Base-by-base conservation (phyloP, 148 eudicot species). In the Camellia sinensis region DNA sequence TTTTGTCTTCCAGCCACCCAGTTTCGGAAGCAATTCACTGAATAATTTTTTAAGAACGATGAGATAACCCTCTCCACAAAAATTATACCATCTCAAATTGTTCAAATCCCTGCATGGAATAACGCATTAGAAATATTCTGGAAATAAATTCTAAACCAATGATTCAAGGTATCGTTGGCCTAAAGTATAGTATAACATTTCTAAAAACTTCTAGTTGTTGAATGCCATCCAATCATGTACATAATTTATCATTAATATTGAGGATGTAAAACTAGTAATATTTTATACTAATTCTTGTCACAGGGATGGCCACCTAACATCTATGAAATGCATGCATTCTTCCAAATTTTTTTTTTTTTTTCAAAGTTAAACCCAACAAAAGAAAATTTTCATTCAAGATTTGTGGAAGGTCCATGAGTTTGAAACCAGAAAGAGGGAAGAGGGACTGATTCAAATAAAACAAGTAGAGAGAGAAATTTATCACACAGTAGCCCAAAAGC, bases 11-110 rank as follows among this genome's bases (percentile, higher is more conserved):
- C 98, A 94, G 6, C 90, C 95, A 81, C 67, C 74, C 2, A 71
- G 67, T 77, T 84, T 66, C 48, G 83, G 90, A 78, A 94, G 90
- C 73, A 89, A 77, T 67, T 85, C 89, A 63, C 64, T 86, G 81
- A 94, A 78, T 44, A 92, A 76, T 41, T 71, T 78, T 75, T 84
- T 82, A 73, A 96, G 88, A 75, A 87, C 94, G 86, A 90, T 61
- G 97, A 92, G 56, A 91, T 73, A 40, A 92, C 90, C 85, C 98
- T 87, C 72, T 94, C 90, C 21, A 94, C 99, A 74, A 96, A 96
- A 44, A 96, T 78, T 67, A 96, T 96, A 62, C n/a, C 99, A 92
- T 84, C 98, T 86, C 85, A 96, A 67, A 77, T 94, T 97, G 68
- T 86, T 86, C 15, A 80, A 13, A 37, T 85, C 77, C 82, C 98